A percentile compares a stretch with the other conserved stretches of the same genome.
Conservation (phyloP, 164 flowering plant genomes). For the Echeveria elegans region DNA sequence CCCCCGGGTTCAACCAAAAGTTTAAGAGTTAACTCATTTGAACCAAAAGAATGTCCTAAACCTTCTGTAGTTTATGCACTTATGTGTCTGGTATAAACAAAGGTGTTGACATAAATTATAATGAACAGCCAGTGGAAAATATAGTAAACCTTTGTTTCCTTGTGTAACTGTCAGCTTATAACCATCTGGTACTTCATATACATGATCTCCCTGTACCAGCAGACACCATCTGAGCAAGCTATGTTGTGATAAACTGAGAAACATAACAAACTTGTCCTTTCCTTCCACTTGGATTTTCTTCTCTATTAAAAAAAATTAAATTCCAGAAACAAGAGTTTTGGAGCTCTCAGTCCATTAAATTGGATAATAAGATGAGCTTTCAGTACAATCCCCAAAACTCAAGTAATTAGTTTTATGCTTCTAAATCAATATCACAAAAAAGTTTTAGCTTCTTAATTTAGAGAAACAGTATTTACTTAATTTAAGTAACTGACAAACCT, state of each 20-base stretch:
- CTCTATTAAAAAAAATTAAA: neutral
- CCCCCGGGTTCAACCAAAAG: neutral
- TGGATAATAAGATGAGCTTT: neutral
- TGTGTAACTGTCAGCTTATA: conserved; percentile 56
- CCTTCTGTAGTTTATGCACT: neutral
- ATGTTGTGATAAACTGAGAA: neutral
- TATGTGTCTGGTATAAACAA: neutral
- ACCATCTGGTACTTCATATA: conserved; percentile 86
- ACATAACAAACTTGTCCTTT: neutral
- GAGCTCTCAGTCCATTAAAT: neutral
- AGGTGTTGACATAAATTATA: neutral
- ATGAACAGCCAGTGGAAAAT: neutral
- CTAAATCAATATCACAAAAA: too few species aligned
- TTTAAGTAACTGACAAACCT: conserved; percentile 40
- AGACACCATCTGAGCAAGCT: neutral
- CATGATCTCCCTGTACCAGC: conserved; percentile 70
- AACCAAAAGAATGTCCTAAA: neutral
- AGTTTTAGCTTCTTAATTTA: too few species aligned
- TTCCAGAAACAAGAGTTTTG: neutral
- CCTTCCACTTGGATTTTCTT: neutral
- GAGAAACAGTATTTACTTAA: too few species aligned
- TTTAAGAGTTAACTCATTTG: neutral
- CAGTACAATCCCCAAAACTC: too few species aligned
- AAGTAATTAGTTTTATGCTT: too few species aligned
- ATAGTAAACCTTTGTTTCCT: conserved; percentile 50